phyloP scores from a whole-genome alignment of 2,329 filamentous ascomycete genomes.

The Xylaria sp. region DNA sequence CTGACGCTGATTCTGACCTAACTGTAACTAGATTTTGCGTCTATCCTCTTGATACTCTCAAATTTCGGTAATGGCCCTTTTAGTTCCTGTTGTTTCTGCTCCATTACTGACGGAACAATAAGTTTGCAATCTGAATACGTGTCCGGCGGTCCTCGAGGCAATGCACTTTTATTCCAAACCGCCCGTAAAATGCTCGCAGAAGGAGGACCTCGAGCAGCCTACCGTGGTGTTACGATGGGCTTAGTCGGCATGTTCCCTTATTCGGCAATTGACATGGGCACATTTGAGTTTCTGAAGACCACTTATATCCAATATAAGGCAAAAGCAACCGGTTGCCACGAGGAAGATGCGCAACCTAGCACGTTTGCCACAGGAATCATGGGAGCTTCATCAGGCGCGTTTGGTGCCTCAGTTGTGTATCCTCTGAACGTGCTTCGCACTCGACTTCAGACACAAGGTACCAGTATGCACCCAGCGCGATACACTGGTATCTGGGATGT shows the following conservation, averaged over 20 bases:
- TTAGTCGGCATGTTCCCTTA: constrained; percentile 98
- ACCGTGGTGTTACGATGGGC: constrained; percentile 93
- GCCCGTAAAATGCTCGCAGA: constrained; percentile 86
- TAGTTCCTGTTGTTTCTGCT: constrained; percentile 5
- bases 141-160: constrained; percentile 83
- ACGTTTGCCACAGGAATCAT: constrained; percentile 89
- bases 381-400: constrained; percentile 89
- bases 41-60: constrained; percentile 91
- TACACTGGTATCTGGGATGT: constrained; percentile 95
- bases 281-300: constrained; percentile 91
- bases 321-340: constrained; percentile 74
- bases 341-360: constrained; percentile 84
- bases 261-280: constrained; percentile 94
- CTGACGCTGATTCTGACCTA: constrained; percentile 40
- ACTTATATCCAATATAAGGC: constrained; percentile 77
- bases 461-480: constrained; percentile 86
- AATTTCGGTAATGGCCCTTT: constrained; percentile 63
- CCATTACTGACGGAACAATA: constrained; percentile 55
- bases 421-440: constrained; percentile 94
- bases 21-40: constrained; percentile 75
- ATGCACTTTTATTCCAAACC: constrained; percentile 83
- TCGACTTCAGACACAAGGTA: constrained; percentile 92
- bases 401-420: constrained; percentile 94
- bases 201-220: constrained; percentile 80
- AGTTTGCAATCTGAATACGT: constrained; percentile 96